Percentiles rank a stretch among this genome's conserved stretches.
Conservation (phyloP, 371 early-diverging fungal genomes). For the Parasitella parasitica region DNA sequence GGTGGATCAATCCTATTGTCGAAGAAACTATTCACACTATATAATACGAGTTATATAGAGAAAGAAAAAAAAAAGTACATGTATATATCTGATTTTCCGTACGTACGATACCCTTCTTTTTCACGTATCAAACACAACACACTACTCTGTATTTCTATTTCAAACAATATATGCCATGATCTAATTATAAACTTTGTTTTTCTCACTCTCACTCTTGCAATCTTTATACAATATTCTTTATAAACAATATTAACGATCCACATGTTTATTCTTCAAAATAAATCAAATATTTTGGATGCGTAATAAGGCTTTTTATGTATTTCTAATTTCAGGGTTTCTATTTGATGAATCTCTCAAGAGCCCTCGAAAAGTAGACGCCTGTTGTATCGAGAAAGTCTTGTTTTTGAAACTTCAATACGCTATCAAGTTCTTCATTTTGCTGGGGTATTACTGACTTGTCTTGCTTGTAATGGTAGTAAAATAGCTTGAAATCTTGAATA, state of each 20-base stretch:
- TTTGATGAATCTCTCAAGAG: not conserved
- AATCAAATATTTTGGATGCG: too few relatives aligned
- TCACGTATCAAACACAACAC: not conserved
- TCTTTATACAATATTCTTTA: too few relatives aligned
- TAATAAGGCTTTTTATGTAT: too few relatives aligned
- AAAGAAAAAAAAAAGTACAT: not conserved
- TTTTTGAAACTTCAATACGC: not conserved
- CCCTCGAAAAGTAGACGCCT: not conserved
- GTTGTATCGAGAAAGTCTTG: not conserved
- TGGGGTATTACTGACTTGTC: not conserved
- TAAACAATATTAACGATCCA: too few relatives aligned
- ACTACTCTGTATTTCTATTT: not conserved
- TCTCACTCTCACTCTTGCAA: not conserved
- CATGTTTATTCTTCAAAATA: too few relatives aligned
- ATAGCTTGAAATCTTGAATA: not conserved
- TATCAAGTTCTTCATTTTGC: not conserved
- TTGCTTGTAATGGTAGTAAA: not conserved
- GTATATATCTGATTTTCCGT: not conserved
- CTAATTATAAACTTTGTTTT: too few relatives aligned
- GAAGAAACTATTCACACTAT: constrained; percentile 29
- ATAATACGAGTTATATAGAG: not conserved
- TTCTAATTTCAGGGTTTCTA: too few relatives aligned
- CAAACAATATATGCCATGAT: too few relatives aligned
- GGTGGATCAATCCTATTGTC: constrained; percentile 35
- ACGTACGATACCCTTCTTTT: not conserved